Percentiles rank a stretch among this genome's conserved stretches.
phyloP scores from a whole-genome alignment of 140 eudicot species.

The Oenanthe javanica region DNA sequence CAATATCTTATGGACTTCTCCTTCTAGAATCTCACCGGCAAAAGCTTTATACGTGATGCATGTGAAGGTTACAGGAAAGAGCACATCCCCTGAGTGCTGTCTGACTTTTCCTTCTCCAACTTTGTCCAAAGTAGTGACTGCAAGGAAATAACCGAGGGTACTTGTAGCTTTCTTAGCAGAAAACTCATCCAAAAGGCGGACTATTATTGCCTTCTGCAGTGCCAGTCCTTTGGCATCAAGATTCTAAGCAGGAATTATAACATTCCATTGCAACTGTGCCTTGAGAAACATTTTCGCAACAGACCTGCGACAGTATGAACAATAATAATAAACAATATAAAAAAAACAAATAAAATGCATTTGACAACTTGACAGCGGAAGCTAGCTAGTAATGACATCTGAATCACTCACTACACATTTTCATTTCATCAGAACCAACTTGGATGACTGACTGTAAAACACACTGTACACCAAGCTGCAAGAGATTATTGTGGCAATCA shows the following conservation, averaged over 20 bases:
- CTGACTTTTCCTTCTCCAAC: slow-evolving; percentile 76
- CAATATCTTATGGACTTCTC: slow-evolving; percentile 52
- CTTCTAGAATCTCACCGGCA: slow-evolving; percentile 58
- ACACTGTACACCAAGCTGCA: not conserved
- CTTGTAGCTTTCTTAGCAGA: slow-evolving; percentile 58
- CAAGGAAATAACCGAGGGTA: slow-evolving; percentile 65
- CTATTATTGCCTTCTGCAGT: slow-evolving; percentile 55
- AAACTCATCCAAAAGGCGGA: slow-evolving; percentile 58
- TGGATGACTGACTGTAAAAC: not conserved
- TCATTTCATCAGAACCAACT: not conserved
- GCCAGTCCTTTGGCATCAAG: slow-evolving; percentile 57
- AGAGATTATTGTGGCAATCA: not conserved
- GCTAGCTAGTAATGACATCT: not conserved
- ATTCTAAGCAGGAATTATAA: slow-evolving; percentile 57
- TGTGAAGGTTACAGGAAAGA: slow-evolving; percentile 61
- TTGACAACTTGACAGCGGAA: not conserved
- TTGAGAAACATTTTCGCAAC: slow-evolving; percentile 51
- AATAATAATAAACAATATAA: not conserved
- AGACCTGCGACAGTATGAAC: slow-evolving; percentile 13
- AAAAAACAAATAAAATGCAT: not conserved
- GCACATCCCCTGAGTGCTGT: slow-evolving; percentile 62
- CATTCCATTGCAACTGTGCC: slow-evolving; percentile 65
- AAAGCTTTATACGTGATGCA: slow-evolving; percentile 49
- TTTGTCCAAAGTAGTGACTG: slow-evolving; percentile 51
- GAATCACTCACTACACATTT: not conserved